These are phyloP conservation scores for Saturnispora serradocipensis DNA, from an alignment of 805 yeast species.

Conservation along the genomic window DNA sequence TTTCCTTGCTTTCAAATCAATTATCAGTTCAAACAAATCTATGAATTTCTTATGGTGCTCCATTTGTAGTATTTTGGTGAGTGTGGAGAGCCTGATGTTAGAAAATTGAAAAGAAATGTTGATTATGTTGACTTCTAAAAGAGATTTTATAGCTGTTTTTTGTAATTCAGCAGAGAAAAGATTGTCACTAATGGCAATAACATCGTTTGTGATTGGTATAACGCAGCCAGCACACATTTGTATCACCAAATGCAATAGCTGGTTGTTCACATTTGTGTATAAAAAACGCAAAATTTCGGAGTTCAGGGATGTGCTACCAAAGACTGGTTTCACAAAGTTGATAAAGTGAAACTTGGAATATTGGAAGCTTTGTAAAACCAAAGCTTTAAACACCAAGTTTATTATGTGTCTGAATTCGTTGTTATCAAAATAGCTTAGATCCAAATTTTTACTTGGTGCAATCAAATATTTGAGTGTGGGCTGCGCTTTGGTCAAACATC, in stretches of 20 bases:
- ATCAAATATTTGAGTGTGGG: not conserved
- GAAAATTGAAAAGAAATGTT: constrained; percentile 16
- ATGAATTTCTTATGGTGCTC: not conserved
- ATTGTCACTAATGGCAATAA: not conserved
- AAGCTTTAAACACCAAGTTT: not conserved
- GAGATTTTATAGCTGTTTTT: constrained; percentile 5
- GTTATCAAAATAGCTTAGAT: not conserved
- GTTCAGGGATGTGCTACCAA: not conserved
- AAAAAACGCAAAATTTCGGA: not conserved
- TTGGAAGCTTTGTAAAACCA: not conserved
- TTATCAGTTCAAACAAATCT: constrained; percentile 13
- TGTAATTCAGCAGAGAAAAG: not conserved
- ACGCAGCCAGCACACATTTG: not conserved
- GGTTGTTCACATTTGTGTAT: not conserved
- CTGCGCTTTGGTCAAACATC: not conserved
- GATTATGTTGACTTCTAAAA: constrained; percentile 19
- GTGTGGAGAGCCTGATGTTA: constrained; percentile 13
- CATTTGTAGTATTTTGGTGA: constrained; percentile 12
- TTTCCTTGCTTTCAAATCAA: constrained; percentile 16
- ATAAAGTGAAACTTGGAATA: not conserved
- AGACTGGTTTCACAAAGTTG: not conserved
- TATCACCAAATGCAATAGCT: not conserved
- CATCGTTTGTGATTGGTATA: not conserved
- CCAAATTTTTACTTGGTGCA: not conserved
- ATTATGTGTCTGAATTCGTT: not conserved